Percentiles rank a stretch among this genome's conserved stretches.
These are phyloP conservation scores for Taiozyma sp. DNA, from an alignment of 1,139 yeast species.

Conservation along the genomic window DNA sequence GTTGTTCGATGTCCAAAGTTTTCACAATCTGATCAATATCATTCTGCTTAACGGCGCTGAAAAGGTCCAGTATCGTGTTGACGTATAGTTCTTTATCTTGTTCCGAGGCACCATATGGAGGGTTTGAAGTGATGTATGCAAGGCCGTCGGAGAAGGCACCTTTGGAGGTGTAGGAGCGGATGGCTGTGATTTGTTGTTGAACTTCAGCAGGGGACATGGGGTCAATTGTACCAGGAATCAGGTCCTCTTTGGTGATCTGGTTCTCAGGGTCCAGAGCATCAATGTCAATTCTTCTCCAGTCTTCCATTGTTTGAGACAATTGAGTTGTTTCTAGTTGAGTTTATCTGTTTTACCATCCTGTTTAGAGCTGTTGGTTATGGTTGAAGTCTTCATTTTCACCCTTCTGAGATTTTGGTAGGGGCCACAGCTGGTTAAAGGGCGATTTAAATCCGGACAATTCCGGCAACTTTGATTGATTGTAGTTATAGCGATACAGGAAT, in stretches of 20 bases:
- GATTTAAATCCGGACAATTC: too few relatives aligned
- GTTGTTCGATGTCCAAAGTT: slow-evolving; percentile 55
- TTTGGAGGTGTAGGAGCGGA: slow-evolving; percentile 58
- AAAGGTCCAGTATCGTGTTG: slow-evolving; percentile 66
- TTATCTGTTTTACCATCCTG: too few relatives aligned
- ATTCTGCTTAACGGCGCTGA: slow-evolving; percentile 67
- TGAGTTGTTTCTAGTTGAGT: neutral
- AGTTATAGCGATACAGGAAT: too few relatives aligned
- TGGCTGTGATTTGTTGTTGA: slow-evolving; percentile 47
- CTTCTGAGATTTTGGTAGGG: too few relatives aligned
- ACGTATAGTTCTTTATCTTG: slow-evolving; percentile 36
- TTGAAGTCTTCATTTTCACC: too few relatives aligned
- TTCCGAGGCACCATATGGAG: slow-evolving; percentile 79
- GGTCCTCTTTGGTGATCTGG: slow-evolving; percentile 55
- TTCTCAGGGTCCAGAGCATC: slow-evolving; percentile 84
- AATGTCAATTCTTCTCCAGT: slow-evolving; percentile 79
- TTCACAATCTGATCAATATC: slow-evolving; percentile 63
- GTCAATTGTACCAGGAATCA: slow-evolving; percentile 41
- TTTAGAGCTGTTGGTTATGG: too few relatives aligned
- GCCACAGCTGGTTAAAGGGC: too few relatives aligned
- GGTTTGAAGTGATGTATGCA: slow-evolving; percentile 53
- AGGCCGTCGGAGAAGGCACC: slow-evolving; percentile 73
- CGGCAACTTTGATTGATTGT: too few relatives aligned
- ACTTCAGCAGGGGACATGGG: slow-evolving; percentile 47
- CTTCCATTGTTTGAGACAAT: slow-evolving; percentile 25